Percentiles rank a stretch among this genome's conserved stretches.
Conservation (phyloP, 192 early-diverging fungal genomes). For the Coemansia furcata region DNA sequence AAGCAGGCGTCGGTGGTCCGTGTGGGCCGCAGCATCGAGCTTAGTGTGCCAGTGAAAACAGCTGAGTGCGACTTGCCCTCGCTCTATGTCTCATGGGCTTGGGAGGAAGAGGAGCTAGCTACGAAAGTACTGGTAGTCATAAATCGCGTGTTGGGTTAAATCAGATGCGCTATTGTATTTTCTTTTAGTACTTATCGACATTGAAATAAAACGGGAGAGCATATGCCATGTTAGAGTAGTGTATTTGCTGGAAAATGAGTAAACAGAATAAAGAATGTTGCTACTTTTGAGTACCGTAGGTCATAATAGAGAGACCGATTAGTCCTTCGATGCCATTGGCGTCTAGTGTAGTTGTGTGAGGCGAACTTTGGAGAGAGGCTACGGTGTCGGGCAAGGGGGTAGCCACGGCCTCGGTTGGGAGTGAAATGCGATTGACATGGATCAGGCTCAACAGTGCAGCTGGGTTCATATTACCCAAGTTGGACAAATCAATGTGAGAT, state of each 20-base stretch:
- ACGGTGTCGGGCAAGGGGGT: conserved; percentile 10
- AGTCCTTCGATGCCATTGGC: conserved; percentile 38
- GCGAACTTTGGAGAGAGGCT: conserved; percentile 4
- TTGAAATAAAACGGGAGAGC: not conserved
- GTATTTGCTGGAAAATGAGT: not conserved
- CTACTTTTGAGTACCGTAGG: conserved; percentile 13
- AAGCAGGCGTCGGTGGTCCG: conserved; percentile 2
- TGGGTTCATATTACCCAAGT: conserved; percentile 17
- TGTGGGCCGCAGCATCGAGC: conserved; percentile 14
- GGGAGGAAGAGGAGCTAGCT: conserved; percentile 66
- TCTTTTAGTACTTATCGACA: not conserved
- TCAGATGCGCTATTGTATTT: not conserved
- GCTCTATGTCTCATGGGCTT: conserved; percentile 61
- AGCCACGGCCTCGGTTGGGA: conserved; percentile 7
- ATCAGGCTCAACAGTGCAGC: conserved; percentile 21
- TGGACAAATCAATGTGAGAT: conserved; percentile 22
- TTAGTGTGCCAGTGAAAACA: conserved; percentile 5
- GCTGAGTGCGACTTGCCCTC: conserved; percentile 17
- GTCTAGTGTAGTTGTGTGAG: conserved; percentile 43
- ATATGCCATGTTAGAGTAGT: not conserved
- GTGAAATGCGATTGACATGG: conserved; percentile 23
- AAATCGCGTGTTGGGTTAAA: conserved; percentile 41
- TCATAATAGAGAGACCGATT: conserved; percentile 31
- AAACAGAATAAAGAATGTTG: not conserved
- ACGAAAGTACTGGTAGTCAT: conserved; percentile 58